These are phyloP conservation scores for Chaetomiaceae sp. DNA, from an alignment of 2,329 filamentous ascomycete genomes.

Conservation along the genomic window DNA sequence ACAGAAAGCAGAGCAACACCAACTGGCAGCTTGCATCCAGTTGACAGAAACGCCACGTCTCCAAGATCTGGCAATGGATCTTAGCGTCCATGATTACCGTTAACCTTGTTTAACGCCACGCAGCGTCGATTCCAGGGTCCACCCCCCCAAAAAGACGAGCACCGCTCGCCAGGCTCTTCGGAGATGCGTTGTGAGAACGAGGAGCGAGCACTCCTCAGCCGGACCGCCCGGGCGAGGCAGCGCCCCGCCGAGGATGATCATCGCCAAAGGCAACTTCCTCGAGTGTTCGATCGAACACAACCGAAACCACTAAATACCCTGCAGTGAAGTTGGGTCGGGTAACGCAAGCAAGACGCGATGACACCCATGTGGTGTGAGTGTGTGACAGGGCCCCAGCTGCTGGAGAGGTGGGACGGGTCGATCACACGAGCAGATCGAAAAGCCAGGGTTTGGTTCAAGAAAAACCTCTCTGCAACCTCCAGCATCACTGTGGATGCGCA, in stretches of 20 bases:
- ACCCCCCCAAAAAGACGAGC: background rate
- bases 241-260: background rate
- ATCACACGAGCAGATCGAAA: conserved; percentile 15
- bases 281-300: background rate
- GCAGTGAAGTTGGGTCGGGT: background rate
- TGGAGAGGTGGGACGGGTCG: conserved; percentile 13
- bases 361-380: conserved; percentile 1
- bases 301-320: too few relatives aligned
- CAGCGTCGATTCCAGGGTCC: conserved; percentile 3
- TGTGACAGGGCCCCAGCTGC: conserved; percentile 11
- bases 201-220: background rate
- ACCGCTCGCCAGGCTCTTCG: too few relatives aligned
- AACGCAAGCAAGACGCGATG: background rate
- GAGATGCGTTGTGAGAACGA: too few relatives aligned
- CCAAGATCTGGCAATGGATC: conserved; percentile 16
- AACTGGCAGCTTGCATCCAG: too few relatives aligned
- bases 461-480: background rate
- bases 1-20: background rate
- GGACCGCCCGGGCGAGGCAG: background rate
- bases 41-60: conserved; percentile 1
- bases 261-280: background rate
- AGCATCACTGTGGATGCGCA: background rate
- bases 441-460: background rate
- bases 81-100: conserved; percentile 14
- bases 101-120: conserved; percentile 22